Conservation (phyloP, 2,329 filamentous ascomycete species). For the Ophiostoma australiae region DNA sequence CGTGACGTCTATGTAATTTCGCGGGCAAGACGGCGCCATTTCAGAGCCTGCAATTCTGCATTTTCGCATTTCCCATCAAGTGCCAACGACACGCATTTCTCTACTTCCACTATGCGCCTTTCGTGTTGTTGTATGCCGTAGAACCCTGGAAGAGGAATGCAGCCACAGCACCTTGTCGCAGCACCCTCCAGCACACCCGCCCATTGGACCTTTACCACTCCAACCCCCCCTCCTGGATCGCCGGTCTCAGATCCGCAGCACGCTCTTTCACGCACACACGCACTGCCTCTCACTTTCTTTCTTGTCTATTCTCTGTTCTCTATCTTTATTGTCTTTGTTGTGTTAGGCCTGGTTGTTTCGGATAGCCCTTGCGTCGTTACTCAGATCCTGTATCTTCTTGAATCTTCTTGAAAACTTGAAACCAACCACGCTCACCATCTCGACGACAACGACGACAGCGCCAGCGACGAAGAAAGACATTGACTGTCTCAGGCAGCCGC, state of each 20-base stretch:
- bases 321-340: not conserved
- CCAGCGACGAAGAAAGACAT: not conserved
- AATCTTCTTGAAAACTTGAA: not conserved
- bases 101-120: not conserved
- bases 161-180: not conserved
- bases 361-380: not conserved
- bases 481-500: not conserved
- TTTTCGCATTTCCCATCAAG: not conserved
- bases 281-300: constrained; percentile 13
- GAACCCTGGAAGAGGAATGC: constrained; percentile 17
- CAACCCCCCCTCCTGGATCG: constrained; percentile 20
- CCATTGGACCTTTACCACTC: constrained; percentile 8
- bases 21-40: constrained; percentile 1
- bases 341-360: not conserved
- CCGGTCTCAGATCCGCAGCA: constrained; percentile 22
- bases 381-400: not conserved
- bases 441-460: not conserved
- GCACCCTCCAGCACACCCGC: not conserved
- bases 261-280: constrained; percentile 11
- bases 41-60: not conserved
- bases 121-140: constrained; percentile 6
- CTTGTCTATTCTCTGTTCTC: constrained; percentile 11
- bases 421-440: not conserved
- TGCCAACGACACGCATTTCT: not conserved
- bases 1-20: constrained; percentile 7